These are phyloP conservation scores for Collybiopsis luxurians DNA, from an alignment of 768 basidiomycete genomes.

Conservation along the genomic window DNA sequence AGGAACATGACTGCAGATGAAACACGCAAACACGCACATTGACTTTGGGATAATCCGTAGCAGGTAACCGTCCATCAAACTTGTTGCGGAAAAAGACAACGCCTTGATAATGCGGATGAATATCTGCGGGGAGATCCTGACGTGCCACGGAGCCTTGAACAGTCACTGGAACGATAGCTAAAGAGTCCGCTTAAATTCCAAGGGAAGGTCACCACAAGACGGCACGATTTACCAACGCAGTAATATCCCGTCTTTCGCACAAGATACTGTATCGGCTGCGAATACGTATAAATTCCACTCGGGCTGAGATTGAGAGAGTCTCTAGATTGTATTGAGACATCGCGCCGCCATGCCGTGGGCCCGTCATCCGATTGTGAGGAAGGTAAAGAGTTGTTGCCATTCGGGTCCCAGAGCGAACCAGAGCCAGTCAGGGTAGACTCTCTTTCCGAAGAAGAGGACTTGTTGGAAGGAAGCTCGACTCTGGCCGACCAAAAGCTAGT, in stretches of 20 bases:
- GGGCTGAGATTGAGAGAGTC: slow-evolving; percentile 45
- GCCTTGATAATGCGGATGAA: slow-evolving; percentile 80
- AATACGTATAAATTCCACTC: slow-evolving; percentile 51
- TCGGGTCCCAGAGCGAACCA: background rate
- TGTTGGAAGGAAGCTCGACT: slow-evolving; percentile 54
- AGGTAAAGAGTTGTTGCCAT: slow-evolving; percentile 38
- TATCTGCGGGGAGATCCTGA: slow-evolving; percentile 43
- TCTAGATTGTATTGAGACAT: slow-evolving; percentile 8
- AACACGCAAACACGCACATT: slow-evolving; percentile 50
- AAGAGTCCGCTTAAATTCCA: background rate
- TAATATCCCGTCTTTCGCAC: slow-evolving; percentile 92
- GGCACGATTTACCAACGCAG: slow-evolving; percentile 78
- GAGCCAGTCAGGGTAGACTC: slow-evolving; percentile 2
- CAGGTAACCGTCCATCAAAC: slow-evolving; percentile 86
- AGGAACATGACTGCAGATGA: background rate
- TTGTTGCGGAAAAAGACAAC: slow-evolving; percentile 82
- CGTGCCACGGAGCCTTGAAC: slow-evolving; percentile 42
- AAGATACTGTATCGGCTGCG: slow-evolving; percentile 74
- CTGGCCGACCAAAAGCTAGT: slow-evolving; percentile 90
- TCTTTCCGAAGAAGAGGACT: slow-evolving; percentile 8
- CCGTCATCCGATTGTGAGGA: slow-evolving; percentile 31
- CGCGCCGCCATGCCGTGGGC: slow-evolving; percentile 46
- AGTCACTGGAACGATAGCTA: slow-evolving; percentile 88
- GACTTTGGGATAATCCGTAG: slow-evolving; percentile 97
- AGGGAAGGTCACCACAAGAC: slow-evolving; percentile 3